These are phyloP conservation scores for Byssochlamys sp. DNA, from an alignment of 2,329 filamentous ascomycete species.

Conservation along the genomic window DNA sequence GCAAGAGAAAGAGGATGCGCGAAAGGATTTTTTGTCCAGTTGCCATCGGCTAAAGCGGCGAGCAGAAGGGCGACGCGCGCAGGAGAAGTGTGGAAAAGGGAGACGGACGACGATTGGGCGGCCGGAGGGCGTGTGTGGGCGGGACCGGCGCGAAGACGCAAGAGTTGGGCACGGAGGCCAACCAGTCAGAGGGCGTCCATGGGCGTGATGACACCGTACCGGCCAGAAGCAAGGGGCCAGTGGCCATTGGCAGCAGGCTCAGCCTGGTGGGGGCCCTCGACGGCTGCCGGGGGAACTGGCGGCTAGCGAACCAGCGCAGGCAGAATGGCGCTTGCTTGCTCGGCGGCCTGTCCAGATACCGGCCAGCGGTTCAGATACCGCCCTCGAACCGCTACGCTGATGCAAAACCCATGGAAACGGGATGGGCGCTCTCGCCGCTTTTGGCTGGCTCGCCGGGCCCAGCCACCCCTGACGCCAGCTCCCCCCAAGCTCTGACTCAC, in stretches of 20 bases:
- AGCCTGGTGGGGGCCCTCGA: not conserved
- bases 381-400: slow-evolving; percentile 11
- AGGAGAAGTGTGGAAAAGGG: slow-evolving; percentile 16
- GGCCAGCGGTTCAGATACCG: slow-evolving; percentile 4
- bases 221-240: slow-evolving; percentile 13
- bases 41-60: slow-evolving; percentile 26
- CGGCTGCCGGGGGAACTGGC: slow-evolving; percentile 4
- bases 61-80: slow-evolving; percentile 18
- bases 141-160: slow-evolving; percentile 19
- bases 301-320: slow-evolving; percentile 12
- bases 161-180: slow-evolving; percentile 13
- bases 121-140: slow-evolving; percentile 5
- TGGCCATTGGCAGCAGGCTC: slow-evolving; percentile 11
- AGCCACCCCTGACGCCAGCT: slow-evolving; percentile 27
- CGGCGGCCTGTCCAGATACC: not conserved
- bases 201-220: slow-evolving; percentile 12
- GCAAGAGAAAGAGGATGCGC: slow-evolving; percentile 8
- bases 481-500: slow-evolving; percentile 21
- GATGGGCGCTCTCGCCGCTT: slow-evolving; percentile 23
- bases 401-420: slow-evolving; percentile 19
- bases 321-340: slow-evolving; percentile 14
- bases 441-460: slow-evolving; percentile 27
- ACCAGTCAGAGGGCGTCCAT: slow-evolving; percentile 1
- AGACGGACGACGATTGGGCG: slow-evolving; percentile 18
- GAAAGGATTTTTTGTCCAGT: slow-evolving; percentile 25